These are phyloP conservation scores for Pseudogymnoascus pannorum DNA, from an alignment of 2,329 filamentous ascomycete species.

Conservation along the genomic window DNA sequence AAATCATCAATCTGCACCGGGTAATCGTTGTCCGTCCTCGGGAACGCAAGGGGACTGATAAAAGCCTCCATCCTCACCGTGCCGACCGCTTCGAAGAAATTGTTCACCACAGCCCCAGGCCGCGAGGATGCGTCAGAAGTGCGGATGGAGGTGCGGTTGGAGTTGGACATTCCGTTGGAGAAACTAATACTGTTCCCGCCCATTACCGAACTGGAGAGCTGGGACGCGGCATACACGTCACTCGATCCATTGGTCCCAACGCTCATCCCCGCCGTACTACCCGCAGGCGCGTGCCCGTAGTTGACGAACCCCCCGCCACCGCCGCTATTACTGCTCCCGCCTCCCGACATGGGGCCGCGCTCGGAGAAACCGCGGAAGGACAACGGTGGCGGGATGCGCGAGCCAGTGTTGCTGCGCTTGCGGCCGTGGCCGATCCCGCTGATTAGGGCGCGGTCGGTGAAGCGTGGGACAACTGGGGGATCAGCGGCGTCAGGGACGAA, in stretches of 20 bases:
- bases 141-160: slow-evolving; percentile 30
- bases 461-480: slow-evolving; percentile 65
- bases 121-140: slow-evolving; percentile 27
- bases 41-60: slow-evolving; percentile 54
- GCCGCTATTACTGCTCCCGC: slow-evolving; percentile 10
- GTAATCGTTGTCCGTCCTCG: slow-evolving; percentile 23
- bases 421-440: slow-evolving; percentile 53
- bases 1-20: slow-evolving; percentile 29
- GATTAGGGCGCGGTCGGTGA: slow-evolving; percentile 43
- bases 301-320: slow-evolving; percentile 28
- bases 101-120: slow-evolving; percentile 27
- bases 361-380: slow-evolving; percentile 70
- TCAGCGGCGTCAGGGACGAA: slow-evolving; percentile 51
- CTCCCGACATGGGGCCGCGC: slow-evolving; percentile 36
- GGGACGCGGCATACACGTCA: slow-evolving; percentile 50
- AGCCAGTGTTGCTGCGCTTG: slow-evolving; percentile 84
- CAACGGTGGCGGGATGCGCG: slow-evolving; percentile 60
- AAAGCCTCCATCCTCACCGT: slow-evolving; percentile 98
- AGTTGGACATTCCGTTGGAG: slow-evolving; percentile 38
- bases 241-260: slow-evolving; percentile 52
- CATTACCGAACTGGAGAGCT: slow-evolving; percentile 38
- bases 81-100: slow-evolving; percentile 79
- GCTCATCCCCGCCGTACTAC: slow-evolving; percentile 52
- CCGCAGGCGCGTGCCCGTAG: slow-evolving; percentile 32
- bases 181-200: slow-evolving; percentile 22